These are phyloP conservation scores for Tulasnella sp. DNA, from an alignment of 768 basidiomycete genomes.

Conservation along the genomic window DNA sequence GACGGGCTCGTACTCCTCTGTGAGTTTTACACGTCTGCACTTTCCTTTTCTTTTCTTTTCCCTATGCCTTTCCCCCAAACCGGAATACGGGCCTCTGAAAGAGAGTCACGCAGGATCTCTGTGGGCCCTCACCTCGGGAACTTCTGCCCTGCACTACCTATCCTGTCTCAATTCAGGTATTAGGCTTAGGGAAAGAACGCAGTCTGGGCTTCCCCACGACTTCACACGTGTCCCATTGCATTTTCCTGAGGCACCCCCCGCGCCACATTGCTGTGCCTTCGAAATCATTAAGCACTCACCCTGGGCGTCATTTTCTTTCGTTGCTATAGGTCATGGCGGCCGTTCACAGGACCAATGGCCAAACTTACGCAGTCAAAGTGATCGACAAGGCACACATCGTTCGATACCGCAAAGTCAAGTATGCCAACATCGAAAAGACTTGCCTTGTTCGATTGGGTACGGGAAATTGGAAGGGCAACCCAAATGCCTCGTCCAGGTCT, in stretches of 20 bases:
- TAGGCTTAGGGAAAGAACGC: background rate
- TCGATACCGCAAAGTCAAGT: conserved; percentile 74
- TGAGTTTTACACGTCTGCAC: conserved; percentile 46
- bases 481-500: conserved; percentile 1
- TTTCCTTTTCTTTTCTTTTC: background rate
- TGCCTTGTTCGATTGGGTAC: conserved; percentile 63
- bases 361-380: conserved; percentile 76
- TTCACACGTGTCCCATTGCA: background rate
- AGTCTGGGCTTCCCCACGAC: conserved; percentile 21
- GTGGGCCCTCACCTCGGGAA: conserved; percentile 10
- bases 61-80: background rate
- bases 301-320: background rate
- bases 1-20: conserved; percentile 82
- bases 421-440: conserved; percentile 80
- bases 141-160: conserved; percentile 1
- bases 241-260: background rate
- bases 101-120: conserved; percentile 10
- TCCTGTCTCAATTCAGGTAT: conserved; percentile 16
- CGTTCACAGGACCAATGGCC: conserved; percentile 57
- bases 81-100: conserved; percentile 2
- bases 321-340: conserved; percentile 59
- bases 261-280: conserved; percentile 14
- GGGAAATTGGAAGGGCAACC: conserved; percentile 39
- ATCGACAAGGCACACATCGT: conserved; percentile 83
- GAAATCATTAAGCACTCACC: background rate